Conservation (phyloP, 1,139 yeast genomes). For the Pichia sp. region DNA sequence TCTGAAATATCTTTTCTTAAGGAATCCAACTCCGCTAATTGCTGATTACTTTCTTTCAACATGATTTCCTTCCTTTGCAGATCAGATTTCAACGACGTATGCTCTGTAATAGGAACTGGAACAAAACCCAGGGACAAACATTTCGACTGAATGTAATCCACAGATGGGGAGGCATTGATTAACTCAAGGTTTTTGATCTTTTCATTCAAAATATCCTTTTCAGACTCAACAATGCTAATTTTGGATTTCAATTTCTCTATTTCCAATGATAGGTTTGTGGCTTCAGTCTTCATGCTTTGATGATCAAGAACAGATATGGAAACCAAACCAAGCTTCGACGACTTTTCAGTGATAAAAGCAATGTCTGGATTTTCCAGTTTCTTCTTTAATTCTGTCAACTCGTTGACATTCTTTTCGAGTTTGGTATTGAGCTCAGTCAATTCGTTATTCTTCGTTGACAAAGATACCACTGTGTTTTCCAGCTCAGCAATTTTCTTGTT, state of each 20-base stretch:
- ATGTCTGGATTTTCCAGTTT: slow-evolving; percentile 26
- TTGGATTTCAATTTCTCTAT: slow-evolving; percentile 7
- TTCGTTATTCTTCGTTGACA: slow-evolving; percentile 11
- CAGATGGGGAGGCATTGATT: slow-evolving; percentile 26
- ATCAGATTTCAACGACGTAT: slow-evolving; percentile 24
- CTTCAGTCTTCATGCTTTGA: background rate
- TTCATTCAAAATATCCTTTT: slow-evolving; percentile 11
- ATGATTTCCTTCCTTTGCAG: slow-evolving; percentile 10
- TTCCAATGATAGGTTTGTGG: slow-evolving; percentile 1
- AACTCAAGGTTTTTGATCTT: slow-evolving; percentile 9
- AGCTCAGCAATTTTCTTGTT: slow-evolving; percentile 3
- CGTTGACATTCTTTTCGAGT: slow-evolving; percentile 3
- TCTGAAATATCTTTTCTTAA: slow-evolving; percentile 8
- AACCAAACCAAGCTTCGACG: slow-evolving; percentile 12
- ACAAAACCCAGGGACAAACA: slow-evolving; percentile 26
- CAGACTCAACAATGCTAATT: slow-evolving; percentile 2
- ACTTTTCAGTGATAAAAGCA: slow-evolving; percentile 16
- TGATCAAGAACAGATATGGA: slow-evolving; percentile 32
- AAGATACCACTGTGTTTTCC: slow-evolving; percentile 2
- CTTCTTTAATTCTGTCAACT: slow-evolving; percentile 6
- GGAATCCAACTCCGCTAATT: slow-evolving; percentile 6
- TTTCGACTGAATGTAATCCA: slow-evolving; percentile 33
- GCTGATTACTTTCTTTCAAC: slow-evolving; percentile 7
- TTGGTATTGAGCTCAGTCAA: slow-evolving; percentile 4
- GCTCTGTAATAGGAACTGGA: slow-evolving; percentile 31